Conservation (phyloP, 108 stramenopile species). For the Cyclotella choctawhatcheeana region DNA sequence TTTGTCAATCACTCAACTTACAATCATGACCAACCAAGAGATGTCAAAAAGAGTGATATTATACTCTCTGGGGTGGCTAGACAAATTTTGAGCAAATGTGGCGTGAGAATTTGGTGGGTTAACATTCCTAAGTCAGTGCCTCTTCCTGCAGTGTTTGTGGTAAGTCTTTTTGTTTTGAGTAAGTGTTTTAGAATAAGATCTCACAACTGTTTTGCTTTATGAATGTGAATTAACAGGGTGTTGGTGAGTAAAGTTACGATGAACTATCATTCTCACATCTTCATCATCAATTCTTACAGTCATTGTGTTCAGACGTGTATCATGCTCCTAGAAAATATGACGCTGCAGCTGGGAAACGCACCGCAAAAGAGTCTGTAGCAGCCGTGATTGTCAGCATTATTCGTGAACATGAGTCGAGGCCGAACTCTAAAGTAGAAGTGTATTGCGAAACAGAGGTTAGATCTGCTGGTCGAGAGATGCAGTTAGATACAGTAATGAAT, state of each 20-base stretch:
- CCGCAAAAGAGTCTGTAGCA: slow-evolving; percentile 67
- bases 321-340: slow-evolving; percentile 67
- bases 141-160: slow-evolving; percentile 62
- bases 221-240: not conserved
- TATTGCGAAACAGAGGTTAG: slow-evolving; percentile 59
- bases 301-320: slow-evolving; percentile 50
- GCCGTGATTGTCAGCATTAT: slow-evolving; percentile 69
- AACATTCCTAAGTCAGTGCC: slow-evolving; percentile 57
- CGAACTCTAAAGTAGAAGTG: slow-evolving; percentile 41
- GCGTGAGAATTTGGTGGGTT: slow-evolving; percentile 65
- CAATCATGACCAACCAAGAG: slow-evolving; percentile 54
- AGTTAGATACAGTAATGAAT: slow-evolving; percentile 54
- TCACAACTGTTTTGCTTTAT: too few relatives aligned
- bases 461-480: slow-evolving; percentile 63
- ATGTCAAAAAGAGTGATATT: slow-evolving; percentile 37
- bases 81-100: slow-evolving; percentile 67
- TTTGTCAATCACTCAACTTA: slow-evolving; percentile 72
- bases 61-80: slow-evolving; percentile 65
- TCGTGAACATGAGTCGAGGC: slow-evolving; percentile 25
- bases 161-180: not conserved
- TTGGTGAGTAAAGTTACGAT: not conserved
- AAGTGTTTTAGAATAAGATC: too few relatives aligned
- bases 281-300: not conserved
- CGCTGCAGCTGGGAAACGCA: slow-evolving; percentile 44
- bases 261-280: too few relatives aligned